These are phyloP conservation scores for Cystofilobasidium bisporidii DNA, from an alignment of 768 basidiomycete genomes.

Conservation along the genomic window DNA sequence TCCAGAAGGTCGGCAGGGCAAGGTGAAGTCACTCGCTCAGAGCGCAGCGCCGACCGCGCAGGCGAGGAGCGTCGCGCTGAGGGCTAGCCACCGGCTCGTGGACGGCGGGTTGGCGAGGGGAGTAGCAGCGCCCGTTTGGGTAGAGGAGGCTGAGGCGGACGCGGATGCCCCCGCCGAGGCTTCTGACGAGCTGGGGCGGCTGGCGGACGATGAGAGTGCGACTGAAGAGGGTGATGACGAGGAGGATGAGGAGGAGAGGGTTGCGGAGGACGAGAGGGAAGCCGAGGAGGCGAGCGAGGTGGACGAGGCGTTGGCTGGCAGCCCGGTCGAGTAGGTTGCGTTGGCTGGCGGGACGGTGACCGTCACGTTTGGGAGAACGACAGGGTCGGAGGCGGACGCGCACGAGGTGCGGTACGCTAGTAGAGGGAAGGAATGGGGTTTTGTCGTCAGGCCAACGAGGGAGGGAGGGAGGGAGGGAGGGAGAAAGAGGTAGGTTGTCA, in stretches of 20 bases:
- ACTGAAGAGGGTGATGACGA: background rate
- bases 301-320: background rate
- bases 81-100: background rate
- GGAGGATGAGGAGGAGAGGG: background rate
- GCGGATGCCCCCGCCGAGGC: background rate
- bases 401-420: slow-evolving; percentile 25
- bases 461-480: background rate
- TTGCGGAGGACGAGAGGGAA: background rate
- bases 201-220: background rate
- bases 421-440: too few species aligned
- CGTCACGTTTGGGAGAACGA: slow-evolving; percentile 25
- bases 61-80: too few species aligned
- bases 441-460: too few species aligned
- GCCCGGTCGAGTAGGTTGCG: slow-evolving; percentile 18
- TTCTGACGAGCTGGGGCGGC: background rate
- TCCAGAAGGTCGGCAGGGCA: too few species aligned
- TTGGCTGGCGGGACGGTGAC: slow-evolving; percentile 22
- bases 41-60: too few species aligned
- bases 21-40: too few species aligned
- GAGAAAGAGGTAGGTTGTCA: background rate
- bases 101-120: background rate
- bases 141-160: background rate
- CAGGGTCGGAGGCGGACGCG: background rate
- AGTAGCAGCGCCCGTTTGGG: background rate
- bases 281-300: background rate